Percentiles rank a stretch among this genome's conserved stretches.
Conservation (phyloP, 768 basidiomycete genomes). For the Leucocoprinus birnbaumii region DNA sequence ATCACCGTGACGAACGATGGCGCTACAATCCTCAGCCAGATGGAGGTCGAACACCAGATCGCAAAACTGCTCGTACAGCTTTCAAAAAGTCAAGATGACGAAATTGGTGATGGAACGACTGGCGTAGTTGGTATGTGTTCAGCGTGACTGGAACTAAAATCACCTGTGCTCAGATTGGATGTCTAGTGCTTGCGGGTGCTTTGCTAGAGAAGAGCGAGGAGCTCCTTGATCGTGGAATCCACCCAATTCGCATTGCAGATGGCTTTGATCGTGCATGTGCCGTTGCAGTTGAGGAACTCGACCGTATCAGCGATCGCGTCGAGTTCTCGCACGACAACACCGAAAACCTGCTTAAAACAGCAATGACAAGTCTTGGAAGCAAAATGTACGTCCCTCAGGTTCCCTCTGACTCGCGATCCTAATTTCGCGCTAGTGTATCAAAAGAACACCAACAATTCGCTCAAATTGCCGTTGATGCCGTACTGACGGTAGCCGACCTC, state of each 20-base stretch:
- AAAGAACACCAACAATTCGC: conserved; percentile 96
- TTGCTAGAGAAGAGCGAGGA: conserved; percentile 92
- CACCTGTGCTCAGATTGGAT: conserved; percentile 6
- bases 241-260: conserved; percentile 98
- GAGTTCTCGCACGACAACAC: conserved; percentile 82
- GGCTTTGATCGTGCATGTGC: conserved; percentile 94
- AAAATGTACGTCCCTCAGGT: conserved; percentile 76
- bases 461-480: conserved; percentile 96
- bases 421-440: conserved; percentile 66
- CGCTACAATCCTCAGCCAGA: conserved; percentile 95
- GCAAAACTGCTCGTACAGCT: conserved; percentile 96
- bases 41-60: conserved; percentile 99
- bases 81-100: conserved; percentile 98
- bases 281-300: conserved; percentile 87
- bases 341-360: conserved; percentile 86
- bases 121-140: conserved; percentile 89
- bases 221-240: conserved; percentile 98
- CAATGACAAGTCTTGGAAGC: conserved; percentile 94
- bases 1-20: conserved; percentile 99
- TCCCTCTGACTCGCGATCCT: background rate
- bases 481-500: conserved; percentile 91
- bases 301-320: conserved; percentile 87
- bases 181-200: conserved; percentile 91
- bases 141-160: background rate
- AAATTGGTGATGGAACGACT: conserved; percentile 98